Evolutionary conservation across 257 asterid species (phyloP).

Genomic region (Datura wrightii): DNA sequence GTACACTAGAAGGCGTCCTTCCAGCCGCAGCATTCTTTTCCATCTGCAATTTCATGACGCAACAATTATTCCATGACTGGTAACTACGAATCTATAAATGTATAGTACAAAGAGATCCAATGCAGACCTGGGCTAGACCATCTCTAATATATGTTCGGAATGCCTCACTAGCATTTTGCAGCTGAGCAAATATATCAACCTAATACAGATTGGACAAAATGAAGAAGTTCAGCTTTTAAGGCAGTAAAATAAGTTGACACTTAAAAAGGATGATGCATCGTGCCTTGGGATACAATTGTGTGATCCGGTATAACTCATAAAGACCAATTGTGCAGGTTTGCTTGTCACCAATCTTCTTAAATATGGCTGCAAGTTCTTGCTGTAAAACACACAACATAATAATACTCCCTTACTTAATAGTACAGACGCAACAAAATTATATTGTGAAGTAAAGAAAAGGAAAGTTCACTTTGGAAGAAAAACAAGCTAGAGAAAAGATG

Average conservation of each 20-base stretch:
- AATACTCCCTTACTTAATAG: constrained; percentile 24
- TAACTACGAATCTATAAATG: not conserved
- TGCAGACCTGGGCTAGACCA: constrained; percentile 90
- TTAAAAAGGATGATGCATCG: constrained; percentile 20
- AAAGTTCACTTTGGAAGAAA: constrained; percentile 1
- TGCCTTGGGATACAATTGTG: constrained; percentile 96
- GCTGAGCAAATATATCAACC: constrained; percentile 97
- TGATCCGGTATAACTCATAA: constrained; percentile 91
- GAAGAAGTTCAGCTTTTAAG: constrained; percentile 2
- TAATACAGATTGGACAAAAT: constrained; percentile 43
- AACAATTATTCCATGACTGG: constrained; percentile 13
- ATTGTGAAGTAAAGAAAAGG: not conserved
- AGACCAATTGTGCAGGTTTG: constrained; percentile 98
- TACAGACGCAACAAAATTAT: constrained; percentile 1
- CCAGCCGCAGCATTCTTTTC: constrained; percentile 99
- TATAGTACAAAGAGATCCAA: constrained; percentile 17
- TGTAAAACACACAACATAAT: constrained; percentile 46
- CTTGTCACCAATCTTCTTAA: constrained; percentile 98
- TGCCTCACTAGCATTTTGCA: constrained; percentile 98
- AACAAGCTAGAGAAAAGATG: not conserved
- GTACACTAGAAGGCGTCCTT: constrained; percentile 96
- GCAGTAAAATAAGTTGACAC: constrained; percentile 13
- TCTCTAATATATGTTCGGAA: constrained; percentile 95
- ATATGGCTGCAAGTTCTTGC: constrained; percentile 99
- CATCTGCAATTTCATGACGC: constrained; percentile 67